Base-by-base conservation (phyloP, 306 rosid genomes). In the Lotus japonicus region DNA sequence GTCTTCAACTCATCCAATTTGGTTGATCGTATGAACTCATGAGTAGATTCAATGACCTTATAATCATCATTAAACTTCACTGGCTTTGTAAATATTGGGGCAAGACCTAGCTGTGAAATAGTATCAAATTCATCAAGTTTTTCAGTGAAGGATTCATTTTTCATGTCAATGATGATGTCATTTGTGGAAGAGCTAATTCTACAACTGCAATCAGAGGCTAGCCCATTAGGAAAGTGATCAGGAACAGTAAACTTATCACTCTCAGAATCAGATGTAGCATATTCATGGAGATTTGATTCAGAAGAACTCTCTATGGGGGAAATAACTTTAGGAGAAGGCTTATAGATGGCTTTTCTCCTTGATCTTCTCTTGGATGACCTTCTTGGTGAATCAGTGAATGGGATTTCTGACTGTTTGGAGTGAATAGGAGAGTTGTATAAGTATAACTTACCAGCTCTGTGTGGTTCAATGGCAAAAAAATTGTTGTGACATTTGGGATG, bases 131-230 rank as follows among this genome's bases (percentile, higher is more conserved):
- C 77, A 43, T 66, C 85, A 54, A 55, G 48, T 64, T 68, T 83
- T 63, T 84, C 80, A 28, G 45, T 73, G 31, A 80, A 67, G 23
- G 75, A 56, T 50, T 79, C 84, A 38, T 60, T 60, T 48, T 83
- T 85, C 86, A 88, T 73, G 84, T 88, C 95, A 36, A 84, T 85
- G 85, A 87, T 82, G 53, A 84, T 82, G 58, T 90, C 88, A 69
- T 80, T 69, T 18, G 89, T 82, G 35, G 95, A 85, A 69, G 96
- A 83, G 57, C 92, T 84, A 38, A 82, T 57, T 41, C 85, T 80
- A 56, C 85, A 80, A 58, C 78, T 80, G 68, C 86, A 71, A 13
- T 78, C 68, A 58, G 88, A 56, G 64, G 81, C 69, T 53, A 18
- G 69, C 4, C 78, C 77, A 77, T 68, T 82, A 53, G 70, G 55